Evolutionary conservation across 345 rosid species (phyloP), one percentile per base, ranked within the genome.

Genomic region (Arabis alpina): DNA sequence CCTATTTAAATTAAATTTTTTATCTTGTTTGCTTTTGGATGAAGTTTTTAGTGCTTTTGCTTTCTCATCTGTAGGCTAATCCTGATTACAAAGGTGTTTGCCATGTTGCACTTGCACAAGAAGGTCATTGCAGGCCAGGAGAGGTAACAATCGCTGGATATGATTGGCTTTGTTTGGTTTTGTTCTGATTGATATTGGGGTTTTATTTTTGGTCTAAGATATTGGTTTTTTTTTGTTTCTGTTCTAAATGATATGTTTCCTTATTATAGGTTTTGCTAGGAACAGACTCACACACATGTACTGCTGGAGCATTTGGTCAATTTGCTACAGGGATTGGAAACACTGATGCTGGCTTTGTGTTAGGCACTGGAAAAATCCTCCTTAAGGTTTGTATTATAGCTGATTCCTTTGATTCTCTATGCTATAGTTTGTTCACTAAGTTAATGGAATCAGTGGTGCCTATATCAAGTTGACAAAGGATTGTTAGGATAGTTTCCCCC

Each of bases 21-120:
- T 48, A 4, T n/a, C 9, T 16, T 39, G 6, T n/a, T 51, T 54
- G 60, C 44, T 5, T 52, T 32, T 24, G 13, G 11, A 27, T 45
- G 4, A 10, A 3, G n/a, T 45, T 36, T 36, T 39, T 8, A 14
- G 30, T 59, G 68, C 16, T 57, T 57, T 57, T 47, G 39, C 64
- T 47, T 12, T n/a, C 49, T 41, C 39, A 61, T 70, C 25, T 82
- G 67, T 81, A 91, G 99, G 99, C 80, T 53, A 94, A 94, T 70
- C 99, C 93, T 60, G 96, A 94, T 80, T 94, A 91, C 74, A 94
- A 94, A 88, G 99, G 99, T 49, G 99, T 94, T 71, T 94, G 98
- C 76, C 99, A 94, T 70, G 62, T 94, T 50, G 99, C 99, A 52
- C 93, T 94, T 77, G 98, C 99, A 42, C 98, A 94, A 86, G 99